Conservation (phyloP, 2,329 filamentous ascomycete genomes). For the Phaeosphaeriaceae sp. region DNA sequence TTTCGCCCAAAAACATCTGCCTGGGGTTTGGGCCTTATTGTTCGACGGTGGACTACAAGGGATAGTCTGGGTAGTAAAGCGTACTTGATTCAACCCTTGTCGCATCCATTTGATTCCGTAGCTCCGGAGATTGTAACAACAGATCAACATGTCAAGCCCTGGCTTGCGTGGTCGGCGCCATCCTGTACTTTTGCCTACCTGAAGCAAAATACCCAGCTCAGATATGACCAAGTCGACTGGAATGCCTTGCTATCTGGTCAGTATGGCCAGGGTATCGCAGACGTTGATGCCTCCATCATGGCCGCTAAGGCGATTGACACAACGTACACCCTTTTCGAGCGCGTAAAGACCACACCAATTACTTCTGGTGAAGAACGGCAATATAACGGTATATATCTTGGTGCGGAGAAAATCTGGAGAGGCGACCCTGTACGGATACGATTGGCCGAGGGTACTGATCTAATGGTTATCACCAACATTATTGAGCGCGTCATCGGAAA, state of each 20-base stretch:
- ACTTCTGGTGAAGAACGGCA: slow-evolving; percentile 52
- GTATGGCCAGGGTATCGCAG: slow-evolving; percentile 57
- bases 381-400: slow-evolving; percentile 63
- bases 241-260: slow-evolving; percentile 50
- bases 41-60: slow-evolving; percentile 52
- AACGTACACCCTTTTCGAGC: slow-evolving; percentile 61
- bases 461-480: slow-evolving; percentile 57
- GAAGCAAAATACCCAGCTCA: slow-evolving; percentile 47
- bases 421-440: slow-evolving; percentile 64
- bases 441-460: slow-evolving; percentile 53
- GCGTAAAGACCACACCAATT: slow-evolving; percentile 45
- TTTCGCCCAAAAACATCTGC: slow-evolving; percentile 53
- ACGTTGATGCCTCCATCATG: slow-evolving; percentile 64
- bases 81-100: slow-evolving; percentile 59
- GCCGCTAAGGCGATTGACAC: slow-evolving; percentile 62
- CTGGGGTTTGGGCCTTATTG: slow-evolving; percentile 62
- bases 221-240: slow-evolving; percentile 61
- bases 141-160: slow-evolving; percentile 58
- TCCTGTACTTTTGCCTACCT: slow-evolving; percentile 55
- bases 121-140: slow-evolving; percentile 52
- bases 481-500: slow-evolving; percentile 45
- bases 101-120: slow-evolving; percentile 51
- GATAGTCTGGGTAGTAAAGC: slow-evolving; percentile 33
- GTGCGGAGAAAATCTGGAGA: slow-evolving; percentile 65
- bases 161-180: slow-evolving; percentile 65